These are phyloP conservation scores for Xylaria castorea DNA, from an alignment of 495 filamentous ascomycete species.

Conservation along the genomic window DNA sequence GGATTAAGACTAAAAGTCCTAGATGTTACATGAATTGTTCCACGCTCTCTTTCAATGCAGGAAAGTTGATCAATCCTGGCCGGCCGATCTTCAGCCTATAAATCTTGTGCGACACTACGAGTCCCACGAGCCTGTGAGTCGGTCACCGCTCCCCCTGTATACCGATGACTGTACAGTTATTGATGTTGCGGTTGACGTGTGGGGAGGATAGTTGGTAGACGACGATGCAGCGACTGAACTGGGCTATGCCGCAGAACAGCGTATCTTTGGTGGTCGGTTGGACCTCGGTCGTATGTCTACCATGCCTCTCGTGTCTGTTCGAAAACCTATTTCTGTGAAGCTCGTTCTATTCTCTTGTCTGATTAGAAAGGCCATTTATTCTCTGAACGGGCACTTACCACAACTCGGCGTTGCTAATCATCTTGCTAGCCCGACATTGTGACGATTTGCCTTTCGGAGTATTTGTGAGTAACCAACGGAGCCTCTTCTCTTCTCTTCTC, in stretches of 20 bases:
- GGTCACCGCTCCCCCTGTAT: not conserved
- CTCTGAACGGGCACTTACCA: not conserved
- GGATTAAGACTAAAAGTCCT: not conserved
- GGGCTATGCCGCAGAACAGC: conserved; percentile 11
- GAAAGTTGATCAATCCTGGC: not conserved
- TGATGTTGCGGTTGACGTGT: not conserved
- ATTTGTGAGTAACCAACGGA: not conserved
- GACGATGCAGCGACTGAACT: not conserved
- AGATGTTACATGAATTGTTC: conserved; percentile 21
- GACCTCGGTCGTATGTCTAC: conserved; percentile 1
- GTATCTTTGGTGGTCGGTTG: conserved; percentile 16
- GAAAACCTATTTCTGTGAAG: not conserved
- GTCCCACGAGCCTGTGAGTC: not conserved
- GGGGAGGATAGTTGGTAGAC: not conserved
- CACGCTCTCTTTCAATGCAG: not conserved
- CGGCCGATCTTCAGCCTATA: not conserved
- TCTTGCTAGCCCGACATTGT: not conserved
- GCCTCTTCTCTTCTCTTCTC: too few relatives aligned
- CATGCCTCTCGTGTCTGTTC: not conserved
- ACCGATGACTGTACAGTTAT: not conserved
- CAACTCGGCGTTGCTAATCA: not conserved
- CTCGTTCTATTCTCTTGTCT: not conserved
- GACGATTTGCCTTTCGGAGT: not conserved
- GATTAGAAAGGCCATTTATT: not conserved
- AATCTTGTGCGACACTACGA: not conserved